Evolutionary conservation across 305 asterid genomes (phyloP), one percentile per base, ranked within the genome.

Genomic region (Fraxinus platypoda): DNA sequence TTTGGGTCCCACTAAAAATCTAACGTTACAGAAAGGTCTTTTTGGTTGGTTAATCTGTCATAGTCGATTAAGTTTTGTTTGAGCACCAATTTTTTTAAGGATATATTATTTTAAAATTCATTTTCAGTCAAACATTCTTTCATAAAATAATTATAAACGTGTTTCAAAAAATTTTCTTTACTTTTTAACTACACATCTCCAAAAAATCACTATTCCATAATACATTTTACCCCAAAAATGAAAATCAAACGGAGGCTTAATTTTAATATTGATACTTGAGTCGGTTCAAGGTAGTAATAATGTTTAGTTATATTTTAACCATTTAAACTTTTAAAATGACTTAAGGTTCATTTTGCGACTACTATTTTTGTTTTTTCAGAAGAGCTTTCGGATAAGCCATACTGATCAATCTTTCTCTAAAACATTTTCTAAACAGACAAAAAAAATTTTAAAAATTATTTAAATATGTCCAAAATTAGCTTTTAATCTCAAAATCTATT

Each of bases 1-100:
- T 17, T 35, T 80, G 79, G 81, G 54, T 75, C 80, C 68, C 75
- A 13, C 64, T 28, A 23, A 26, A 23, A 66, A 68, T 41, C 11
- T 3, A 57, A 73, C 28, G n/a, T 1, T 15, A 17, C 35, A 19
- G 21, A 70, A 77, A 82, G 41, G 37, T 41, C 78, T 68, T 68
- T 43, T 82, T 46, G 73, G 71, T 62, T 21, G 15, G 73, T 26
- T 64, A 25, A 59, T 8, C 28, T 2, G 12, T 57, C 28, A 52
- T n/a, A 52, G 25, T 43, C 3, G 54, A 38, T 6, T 7, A 38
- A 8, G 46, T 43, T 43, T 13, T 43, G 17, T 43, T 12, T 43
- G 54, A 43, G n/a, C n/a, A 43, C n/a, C 57, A 17, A 17, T 52
- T 52, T 17, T 46, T 49, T 49, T 1, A 3, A 46, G 5, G 3